phyloP scores from a whole-genome alignment of 805 yeast species.

The Lipomyces sp. region DNA sequence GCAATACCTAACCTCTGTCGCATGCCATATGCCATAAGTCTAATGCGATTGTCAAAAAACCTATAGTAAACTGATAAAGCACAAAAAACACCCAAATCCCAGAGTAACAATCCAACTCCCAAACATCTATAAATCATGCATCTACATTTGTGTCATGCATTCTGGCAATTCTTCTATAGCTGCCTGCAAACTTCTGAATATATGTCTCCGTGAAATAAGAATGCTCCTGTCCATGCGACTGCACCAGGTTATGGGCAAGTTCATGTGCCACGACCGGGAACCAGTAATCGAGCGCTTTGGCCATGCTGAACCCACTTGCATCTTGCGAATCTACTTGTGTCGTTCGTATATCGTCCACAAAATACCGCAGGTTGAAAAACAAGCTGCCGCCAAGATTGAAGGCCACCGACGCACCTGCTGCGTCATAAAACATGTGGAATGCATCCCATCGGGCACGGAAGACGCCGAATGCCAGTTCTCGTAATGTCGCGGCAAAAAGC shows the following conservation, averaged over 20 bases:
- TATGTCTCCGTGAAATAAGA: slow-evolving; percentile 46
- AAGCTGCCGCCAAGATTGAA: slow-evolving; percentile 48
- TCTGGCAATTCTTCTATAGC: slow-evolving; percentile 23
- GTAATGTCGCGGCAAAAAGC: slow-evolving; percentile 25
- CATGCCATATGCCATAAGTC: neutral
- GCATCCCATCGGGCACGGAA: slow-evolving; percentile 39
- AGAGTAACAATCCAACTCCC: neutral
- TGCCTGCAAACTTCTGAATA: slow-evolving; percentile 39
- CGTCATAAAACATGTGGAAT: slow-evolving; percentile 43
- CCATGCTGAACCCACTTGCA: slow-evolving; percentile 20
- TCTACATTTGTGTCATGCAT: slow-evolving; percentile 3
- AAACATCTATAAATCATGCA: neutral
- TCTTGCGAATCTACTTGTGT: slow-evolving; percentile 12
- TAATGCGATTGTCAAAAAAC: neutral
- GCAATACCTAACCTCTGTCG: neutral
- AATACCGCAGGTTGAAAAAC: slow-evolving; percentile 47
- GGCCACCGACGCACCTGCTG: slow-evolving; percentile 43
- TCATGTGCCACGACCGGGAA: slow-evolving; percentile 50
- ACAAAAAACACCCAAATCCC: neutral
- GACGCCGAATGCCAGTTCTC: slow-evolving; percentile 31
- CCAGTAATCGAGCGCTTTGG: slow-evolving; percentile 45
- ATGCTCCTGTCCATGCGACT: slow-evolving; percentile 47
- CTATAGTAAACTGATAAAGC: neutral
- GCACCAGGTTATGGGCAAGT: slow-evolving; percentile 48
- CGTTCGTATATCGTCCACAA: slow-evolving; percentile 27